Evolutionary conservation across 495 filamentous ascomycete species (phyloP), one percentile per base, ranked within the genome.

Genomic region (Aspergillus homomorphus): DNA sequence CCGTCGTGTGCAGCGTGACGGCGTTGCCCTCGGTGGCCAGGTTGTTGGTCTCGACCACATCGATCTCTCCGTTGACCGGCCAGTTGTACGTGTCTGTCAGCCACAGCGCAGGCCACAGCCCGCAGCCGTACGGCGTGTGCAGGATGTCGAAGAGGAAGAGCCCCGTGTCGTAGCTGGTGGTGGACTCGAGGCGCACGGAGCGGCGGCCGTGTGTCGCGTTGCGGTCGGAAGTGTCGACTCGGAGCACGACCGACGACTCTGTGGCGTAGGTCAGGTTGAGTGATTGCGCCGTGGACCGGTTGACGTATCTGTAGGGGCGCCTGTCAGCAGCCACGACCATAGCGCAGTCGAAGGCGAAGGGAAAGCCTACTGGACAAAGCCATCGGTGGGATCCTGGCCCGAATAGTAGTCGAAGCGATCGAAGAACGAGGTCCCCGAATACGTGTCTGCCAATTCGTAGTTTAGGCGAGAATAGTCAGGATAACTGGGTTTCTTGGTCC

Each of bases 61-160:
- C 79, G 23, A 82, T 81, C 58, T 82, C 79, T 8, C 79, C 79
- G 45, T 80, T 78, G 0, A 33, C 52, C 0, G 86, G 86, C 86
- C 86, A 89, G 33, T 82, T 79, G 18, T 73, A 64, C 0, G 81
- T 78, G 16, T 81, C 85, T 1, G 83, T 83, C 8, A 88, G 67
- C 86, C 86, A 89, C 20, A 89, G 80, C 0, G 82, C 82, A 0
- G 80, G 80, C 81, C 81, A 84, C 15, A 80, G 82, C 1, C 72
- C 80, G 58, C 81, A 84, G 18, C 77, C 78, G 48, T 73, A 74
- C 16, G 79, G 80, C 0, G 74, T 69, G 45, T 80, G 78, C 3
- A 78, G 51, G 63, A 82, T 77, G 51, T 84, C 82, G 58, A 83
- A 84, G 61, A 84, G 59, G 63, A 84, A 84, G 2, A 84, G 73